A percentile compares a stretch with the other conserved stretches of the same genome.
Evolutionary conservation across 2,329 filamentous ascomycete species (phyloP).

Genomic region (Phialocephala subalpina): DNA sequence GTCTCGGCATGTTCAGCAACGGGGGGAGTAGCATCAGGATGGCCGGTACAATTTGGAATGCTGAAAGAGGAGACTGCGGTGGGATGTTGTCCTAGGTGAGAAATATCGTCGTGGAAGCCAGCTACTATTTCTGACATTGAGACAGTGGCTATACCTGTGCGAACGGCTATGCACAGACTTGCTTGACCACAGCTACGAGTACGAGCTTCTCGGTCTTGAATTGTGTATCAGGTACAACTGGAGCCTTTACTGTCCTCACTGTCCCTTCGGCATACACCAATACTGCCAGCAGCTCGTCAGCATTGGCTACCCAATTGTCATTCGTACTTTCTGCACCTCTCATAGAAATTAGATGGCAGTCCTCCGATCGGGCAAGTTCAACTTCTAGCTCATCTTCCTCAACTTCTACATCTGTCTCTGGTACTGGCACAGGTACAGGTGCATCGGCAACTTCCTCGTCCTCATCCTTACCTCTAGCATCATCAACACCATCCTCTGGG

Average conservation of each 20-base stretch:
- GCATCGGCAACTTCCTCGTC: neutral
- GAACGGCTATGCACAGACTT: slow-evolving; percentile 16
- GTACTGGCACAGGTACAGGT: too few relatives aligned
- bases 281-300: neutral
- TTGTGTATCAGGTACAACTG: slow-evolving; percentile 1
- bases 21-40: slow-evolving; percentile 1
- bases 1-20: slow-evolving; percentile 19
- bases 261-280: neutral
- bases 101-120: neutral
- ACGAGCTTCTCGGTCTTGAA: neutral
- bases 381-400: too few relatives aligned
- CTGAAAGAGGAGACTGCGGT: slow-evolving; percentile 15
- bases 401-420: slow-evolving; percentile 1
- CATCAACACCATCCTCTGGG: neutral
- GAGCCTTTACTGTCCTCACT: neutral
- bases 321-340: slow-evolving; percentile 12
- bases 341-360: slow-evolving; percentile 16
- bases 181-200: neutral
- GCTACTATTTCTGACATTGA: neutral
- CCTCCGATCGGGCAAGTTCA: slow-evolving; percentile 9
- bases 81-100: slow-evolving; percentile 21
- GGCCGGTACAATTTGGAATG: slow-evolving; percentile 16
- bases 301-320: neutral
- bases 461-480: neutral
- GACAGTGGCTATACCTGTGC: slow-evolving; percentile 18